Evolutionary conservation across 257 asterid species (phyloP), one percentile per base, ranked within the genome.

Genomic region (Jaltomata sinuosa): DNA sequence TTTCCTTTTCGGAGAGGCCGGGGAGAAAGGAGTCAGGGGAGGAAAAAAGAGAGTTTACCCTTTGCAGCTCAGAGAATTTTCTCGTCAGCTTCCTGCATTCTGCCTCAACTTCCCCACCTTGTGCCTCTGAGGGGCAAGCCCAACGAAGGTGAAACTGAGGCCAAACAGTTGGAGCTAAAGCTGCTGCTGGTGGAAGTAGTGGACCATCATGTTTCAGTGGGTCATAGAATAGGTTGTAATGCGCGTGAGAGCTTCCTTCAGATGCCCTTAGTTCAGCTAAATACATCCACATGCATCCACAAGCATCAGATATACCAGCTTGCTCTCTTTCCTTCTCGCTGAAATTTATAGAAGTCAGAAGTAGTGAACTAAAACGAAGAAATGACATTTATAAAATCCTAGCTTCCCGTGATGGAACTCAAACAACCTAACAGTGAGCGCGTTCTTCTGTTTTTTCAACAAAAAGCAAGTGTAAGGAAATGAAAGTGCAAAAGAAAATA

Each of bases 141-240:
- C 99, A 96, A 67, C 98, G 97, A 87, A 96, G 98, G 90, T 96
- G 99, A 90, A 93, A 96, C 87, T 96, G 99, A 87, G 98, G 98
- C 98, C 98, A 96, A 84, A 96, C 91, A 32, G 97, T 94, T 53
- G 99, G 99, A 85, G 99, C 99, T 87, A 96, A 92, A 89, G 98
- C 97, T 83, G 99, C 99, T 31, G 99, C 98, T 59, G 98, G 98
- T n/a, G 99, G 98, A 82, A 91, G 91, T 59, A 96, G 88, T 52
- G 95, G 91, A 50, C 94, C 93, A 81, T 88, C 88, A 87, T 88
- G 89, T 85, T 88, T 95, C 62, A 93, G 91, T 84, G 97, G 92
- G 68, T 94, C 98, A 82, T 93, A 96, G 88, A 96, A 94, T 64
- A 91, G 92, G 88, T 93, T 96, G 86, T 92, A 93, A 86, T 96